These are phyloP conservation scores for Triadica sebifera DNA, from an alignment of 345 rosid genomes.

Conservation along the genomic window DNA sequence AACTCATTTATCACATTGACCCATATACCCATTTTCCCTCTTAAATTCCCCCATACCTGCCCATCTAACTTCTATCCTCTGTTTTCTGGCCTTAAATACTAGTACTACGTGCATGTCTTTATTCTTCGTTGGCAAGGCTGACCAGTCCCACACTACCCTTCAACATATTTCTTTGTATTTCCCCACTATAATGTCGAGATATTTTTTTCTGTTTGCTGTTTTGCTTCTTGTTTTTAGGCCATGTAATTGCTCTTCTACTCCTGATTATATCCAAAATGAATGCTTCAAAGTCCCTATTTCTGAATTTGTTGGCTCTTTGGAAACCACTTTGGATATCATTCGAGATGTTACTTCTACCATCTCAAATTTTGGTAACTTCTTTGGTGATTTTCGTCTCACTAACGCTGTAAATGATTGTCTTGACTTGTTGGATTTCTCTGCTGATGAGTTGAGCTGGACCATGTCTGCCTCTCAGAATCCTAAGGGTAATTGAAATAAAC, in stretches of 20 bases:
- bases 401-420: slow-evolving; percentile 61
- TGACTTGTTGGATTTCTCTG: slow-evolving; percentile 62
- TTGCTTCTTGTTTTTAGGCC: not conserved
- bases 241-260: not conserved
- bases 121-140: not conserved
- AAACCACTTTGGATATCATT: slow-evolving; percentile 34
- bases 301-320: slow-evolving; percentile 45
- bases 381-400: slow-evolving; percentile 33
- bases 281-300: slow-evolving; percentile 43
- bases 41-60: slow-evolving; percentile 15
- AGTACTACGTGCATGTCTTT: not conserved
- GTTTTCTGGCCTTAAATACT: slow-evolving; percentile 11
- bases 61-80: not conserved
- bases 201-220: not conserved
- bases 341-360: slow-evolving; percentile 33
- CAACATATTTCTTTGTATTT: too few species aligned
- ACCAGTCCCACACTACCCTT: too few species aligned
- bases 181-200: not conserved
- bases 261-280: slow-evolving; percentile 16
- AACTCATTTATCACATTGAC: not conserved
- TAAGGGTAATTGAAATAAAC: slow-evolving; percentile 31
- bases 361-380: slow-evolving; percentile 30
- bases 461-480: slow-evolving; percentile 55
- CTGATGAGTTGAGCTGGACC: slow-evolving; percentile 57
- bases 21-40: not conserved